Base-by-base conservation (phyloP, 2,329 filamentous ascomycete species). In the Fusarium burgessii region DNA sequence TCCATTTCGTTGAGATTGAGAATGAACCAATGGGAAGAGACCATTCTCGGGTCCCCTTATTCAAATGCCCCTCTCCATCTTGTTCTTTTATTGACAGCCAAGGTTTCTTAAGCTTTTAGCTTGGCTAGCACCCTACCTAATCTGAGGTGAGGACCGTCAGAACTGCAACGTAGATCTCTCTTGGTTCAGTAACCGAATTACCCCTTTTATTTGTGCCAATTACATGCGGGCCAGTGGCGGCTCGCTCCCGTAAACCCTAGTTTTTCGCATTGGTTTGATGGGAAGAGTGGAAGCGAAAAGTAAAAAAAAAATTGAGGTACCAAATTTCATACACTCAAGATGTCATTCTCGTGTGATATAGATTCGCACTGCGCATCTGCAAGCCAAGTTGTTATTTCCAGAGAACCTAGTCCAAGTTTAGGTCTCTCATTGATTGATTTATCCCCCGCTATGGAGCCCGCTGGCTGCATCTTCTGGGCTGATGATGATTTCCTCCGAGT, bases 231-330 rank as follows among this genome's bases (percentile, higher is more conserved):
- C 47, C 54, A 43, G 71, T 68, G 71, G 73, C 72, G 62, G 62
- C 58, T 70, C 61, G 55, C 68, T 66, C 50, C 58, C 68, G 45
- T 46, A 70, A 71, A 68, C 62, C 68, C 68, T 66, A 62, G 64
- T 47, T 64, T 58, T 43, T 66, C 36, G 43, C 52, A 62, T 60
- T 50, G 61, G 35, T 25, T 43, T 33, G 27, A 41, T 42, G 25
- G 15, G 15, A 46, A 57, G 51, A 32, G n/a, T 20, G 38, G 43
- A 43, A 51, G 41, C 40, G 25, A 56, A 20, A 27, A 32, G 45
- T 14, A 14, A 33, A n/a, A 23, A 41, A 11, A 40, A 38, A 15
- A 27, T 6, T 40, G 15, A 29, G 45, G 25, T 32, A 29, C 15
- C 18, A 40, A 42, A 35, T 43, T 42, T 35, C 14, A 20, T 25